Percentiles rank a stretch among this genome's conserved stretches.
Evolutionary conservation across 1,284 basidiomycete genomes (phyloP).

Genomic region (Mycosarcoma maydis): DNA sequence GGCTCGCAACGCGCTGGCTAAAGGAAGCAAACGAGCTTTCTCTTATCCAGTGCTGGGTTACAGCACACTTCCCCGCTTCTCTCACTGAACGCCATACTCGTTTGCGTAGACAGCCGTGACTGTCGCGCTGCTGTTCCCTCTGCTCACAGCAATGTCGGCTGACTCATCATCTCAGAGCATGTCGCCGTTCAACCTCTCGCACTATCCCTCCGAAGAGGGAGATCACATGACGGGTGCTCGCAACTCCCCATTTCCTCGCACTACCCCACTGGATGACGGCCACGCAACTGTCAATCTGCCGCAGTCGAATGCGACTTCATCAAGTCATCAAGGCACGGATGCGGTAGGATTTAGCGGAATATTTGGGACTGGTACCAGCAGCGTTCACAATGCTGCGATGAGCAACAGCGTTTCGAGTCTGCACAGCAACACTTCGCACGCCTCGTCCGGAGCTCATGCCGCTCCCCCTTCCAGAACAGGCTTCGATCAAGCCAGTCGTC

Average conservation of each 20-base stretch:
- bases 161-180: conserved; percentile 22
- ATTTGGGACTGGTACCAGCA: background rate
- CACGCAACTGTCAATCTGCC: conserved; percentile 38
- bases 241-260: conserved; percentile 13
- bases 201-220: conserved; percentile 25
- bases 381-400: conserved; percentile 13
- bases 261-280: conserved; percentile 23
- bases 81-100: conserved; percentile 2
- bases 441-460: conserved; percentile 3
- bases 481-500: conserved; percentile 28
- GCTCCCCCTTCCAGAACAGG: conserved; percentile 10
- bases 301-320: conserved; percentile 3
- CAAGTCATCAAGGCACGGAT: conserved; percentile 7
- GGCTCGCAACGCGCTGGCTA: no score
- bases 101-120: conserved; percentile 13
- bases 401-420: conserved; percentile 33
- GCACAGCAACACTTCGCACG: conserved; percentile 8
- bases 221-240: conserved; percentile 12
- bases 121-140: conserved; percentile 1
- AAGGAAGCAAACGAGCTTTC: no score
- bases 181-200: conserved; percentile 22
- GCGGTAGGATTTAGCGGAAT: conserved; percentile 15
- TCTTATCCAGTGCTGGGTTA: no score
- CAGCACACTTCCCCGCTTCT: conserved; percentile 4
- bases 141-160: conserved; percentile 14